Evolutionary conservation across 78 protist genomes (phyloP), one percentile per base, ranked within the genome.

Genomic region (Speleostelium caveatum): DNA sequence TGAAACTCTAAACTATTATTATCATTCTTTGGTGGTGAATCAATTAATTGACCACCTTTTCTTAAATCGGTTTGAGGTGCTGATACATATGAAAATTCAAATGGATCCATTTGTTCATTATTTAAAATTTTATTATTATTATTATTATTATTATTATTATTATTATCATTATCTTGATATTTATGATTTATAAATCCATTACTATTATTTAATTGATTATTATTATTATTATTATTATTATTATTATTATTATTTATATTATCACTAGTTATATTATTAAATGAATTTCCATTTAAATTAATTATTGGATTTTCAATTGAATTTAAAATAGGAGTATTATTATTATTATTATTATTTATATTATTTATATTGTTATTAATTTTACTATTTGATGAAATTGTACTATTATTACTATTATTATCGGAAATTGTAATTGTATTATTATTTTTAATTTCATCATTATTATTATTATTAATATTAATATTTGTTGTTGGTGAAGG

Each of bases 51-150:
- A n/a, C n/a, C n/a, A n/a, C n/a, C n/a, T n/a, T n/a, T 45, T 45
- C 6, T 14, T 45, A 45, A 45, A 73, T 36, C 55, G 4, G 17
- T 14, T 36, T 61, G 28, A 22, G 67, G 7, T 4, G 76, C 10
- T 24, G 80, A 69, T 21, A 55, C 69, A 30, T 63, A 69, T 32
- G 28, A 69, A 69, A 83, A 83, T n/a, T 83, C 91, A 42, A 83
- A 83, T 58, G 91, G 91, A 33, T 80, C 89, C 3, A 22, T 38
- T n/a, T n/a, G n/a, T n/a, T n/a, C n/a, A n/a, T n/a, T n/a, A n/a
- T n/a, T n/a, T n/a, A n/a, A n/a, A n/a, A n/a, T n/a, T n/a, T n/a
- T n/a, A n/a, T n/a, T n/a, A n/a, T n/a, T n/a, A n/a, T n/a, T n/a
- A n/a, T n/a, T n/a, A n/a, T n/a, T n/a, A n/a, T n/a, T n/a, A n/a